A percentile compares a stretch with the other conserved stretches of the same genome.
These are phyloP conservation scores for Rutidosis leptorrhynchoides DNA, from an alignment of 129 eudicot species.

Conservation along the genomic window DNA sequence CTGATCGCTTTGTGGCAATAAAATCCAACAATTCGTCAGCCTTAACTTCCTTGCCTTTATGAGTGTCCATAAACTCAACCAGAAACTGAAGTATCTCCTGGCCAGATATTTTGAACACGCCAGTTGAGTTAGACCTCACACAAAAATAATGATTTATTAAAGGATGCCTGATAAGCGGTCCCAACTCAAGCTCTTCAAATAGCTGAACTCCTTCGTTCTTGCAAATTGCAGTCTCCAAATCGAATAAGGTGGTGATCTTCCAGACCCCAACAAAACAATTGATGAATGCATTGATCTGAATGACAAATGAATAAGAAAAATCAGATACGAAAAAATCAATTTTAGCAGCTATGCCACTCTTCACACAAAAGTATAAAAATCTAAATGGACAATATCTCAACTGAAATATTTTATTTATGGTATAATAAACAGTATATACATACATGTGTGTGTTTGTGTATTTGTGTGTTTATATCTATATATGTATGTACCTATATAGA, in stretches of 20 bases:
- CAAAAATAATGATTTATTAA: conserved; percentile 67
- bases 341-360: background rate
- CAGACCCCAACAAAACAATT: conserved; percentile 77
- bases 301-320: background rate
- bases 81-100: conserved; percentile 51
- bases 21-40: conserved; percentile 56
- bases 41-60: conserved; percentile 35
- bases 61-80: conserved; percentile 35
- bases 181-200: conserved; percentile 79
- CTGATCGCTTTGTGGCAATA: conserved; percentile 45
- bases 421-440: no score
- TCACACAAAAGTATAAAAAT: background rate
- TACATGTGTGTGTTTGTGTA: no score
- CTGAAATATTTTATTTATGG: background rate
- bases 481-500: no score
- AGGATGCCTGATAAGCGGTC: conserved; percentile 74
- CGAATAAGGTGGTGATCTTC: conserved; percentile 64
- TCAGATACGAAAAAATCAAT: background rate
- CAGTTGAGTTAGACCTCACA: conserved; percentile 42
- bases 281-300: conserved; percentile 68
- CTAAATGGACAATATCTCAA: background rate
- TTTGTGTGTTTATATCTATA: no score
- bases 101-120: conserved; percentile 47
- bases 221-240: conserved; percentile 68
- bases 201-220: conserved; percentile 62